Evolutionary conservation across 2,329 filamentous ascomycete genomes (phyloP).

Genomic region (Diaporthe amygdali): DNA sequence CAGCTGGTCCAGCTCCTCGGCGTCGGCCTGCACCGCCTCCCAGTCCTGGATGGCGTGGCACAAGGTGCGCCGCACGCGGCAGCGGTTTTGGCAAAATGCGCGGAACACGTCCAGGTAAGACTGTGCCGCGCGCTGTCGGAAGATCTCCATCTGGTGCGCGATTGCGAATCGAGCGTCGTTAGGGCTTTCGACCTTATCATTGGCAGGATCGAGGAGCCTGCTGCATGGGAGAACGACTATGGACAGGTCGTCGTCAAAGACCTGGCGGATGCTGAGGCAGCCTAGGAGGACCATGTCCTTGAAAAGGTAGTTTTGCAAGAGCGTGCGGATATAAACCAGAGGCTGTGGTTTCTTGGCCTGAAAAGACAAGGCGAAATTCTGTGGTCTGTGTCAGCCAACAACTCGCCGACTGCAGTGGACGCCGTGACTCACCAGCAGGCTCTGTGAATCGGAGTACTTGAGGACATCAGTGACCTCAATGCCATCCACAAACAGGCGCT

Average conservation of each 20-base stretch:
- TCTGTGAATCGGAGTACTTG: slow-evolving; percentile 70
- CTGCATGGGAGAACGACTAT: slow-evolving; percentile 76
- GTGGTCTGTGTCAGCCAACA: slow-evolving; percentile 25
- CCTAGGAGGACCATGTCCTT: slow-evolving; percentile 74
- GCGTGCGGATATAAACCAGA: slow-evolving; percentile 79
- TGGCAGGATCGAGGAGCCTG: slow-evolving; percentile 71
- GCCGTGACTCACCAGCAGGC: slow-evolving; percentile 63
- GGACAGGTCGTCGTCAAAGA: slow-evolving; percentile 83
- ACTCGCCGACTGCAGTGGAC: slow-evolving; percentile 10
- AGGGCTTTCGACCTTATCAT: slow-evolving; percentile 77
- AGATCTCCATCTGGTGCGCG: slow-evolving; percentile 74
- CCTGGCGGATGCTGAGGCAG: slow-evolving; percentile 70
- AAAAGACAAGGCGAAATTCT: slow-evolving; percentile 78
- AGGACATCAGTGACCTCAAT: slow-evolving; percentile 71
- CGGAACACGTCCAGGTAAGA: slow-evolving; percentile 85
- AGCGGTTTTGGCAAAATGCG: slow-evolving; percentile 87
- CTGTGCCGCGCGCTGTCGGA: slow-evolving; percentile 65
- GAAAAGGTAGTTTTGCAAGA: slow-evolving; percentile 79
- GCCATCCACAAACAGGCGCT: slow-evolving; percentile 74
- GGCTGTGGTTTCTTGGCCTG: slow-evolving; percentile 83
- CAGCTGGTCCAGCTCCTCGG: slow-evolving; percentile 75
- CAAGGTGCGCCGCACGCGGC: slow-evolving; percentile 86
- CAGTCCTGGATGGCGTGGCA: slow-evolving; percentile 83
- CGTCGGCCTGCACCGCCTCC: slow-evolving; percentile 83
- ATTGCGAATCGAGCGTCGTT: slow-evolving; percentile 77